Percentiles rank a stretch among this genome's conserved stretches.
Evolutionary conservation across 2,329 filamentous ascomycete genomes (phyloP).

Genomic region (Ophiostoma sp.): DNA sequence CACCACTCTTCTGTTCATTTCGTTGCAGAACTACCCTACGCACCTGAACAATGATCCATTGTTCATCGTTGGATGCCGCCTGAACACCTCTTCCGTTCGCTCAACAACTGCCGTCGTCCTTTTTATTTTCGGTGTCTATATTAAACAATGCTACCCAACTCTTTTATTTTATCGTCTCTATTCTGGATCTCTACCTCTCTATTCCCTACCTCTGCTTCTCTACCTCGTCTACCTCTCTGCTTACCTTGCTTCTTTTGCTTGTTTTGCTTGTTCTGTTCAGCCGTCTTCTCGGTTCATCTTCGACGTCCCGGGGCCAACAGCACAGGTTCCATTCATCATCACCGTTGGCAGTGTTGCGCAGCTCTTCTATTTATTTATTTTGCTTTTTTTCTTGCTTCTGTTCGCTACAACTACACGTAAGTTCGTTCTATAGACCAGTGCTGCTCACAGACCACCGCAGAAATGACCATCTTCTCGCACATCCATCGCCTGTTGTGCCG

Average conservation of each 20-base stretch:
- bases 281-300: not conserved
- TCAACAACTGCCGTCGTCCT: no score
- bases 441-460: not conserved
- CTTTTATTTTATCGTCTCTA: no score
- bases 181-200: no score
- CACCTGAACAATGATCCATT: not conserved
- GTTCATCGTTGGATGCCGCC: not conserved
- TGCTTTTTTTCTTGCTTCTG: not conserved
- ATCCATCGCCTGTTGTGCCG: not conserved
- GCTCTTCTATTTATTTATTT: not conserved
- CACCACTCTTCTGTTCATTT: no score
- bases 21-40: not conserved
- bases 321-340: not conserved
- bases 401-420: not conserved
- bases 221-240: not conserved
- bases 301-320: not conserved
- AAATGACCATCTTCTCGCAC: conserved; percentile 1
- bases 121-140: no score
- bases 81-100: not conserved
- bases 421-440: not conserved
- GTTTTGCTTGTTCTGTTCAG: not conserved
- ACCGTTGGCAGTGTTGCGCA: not conserved
- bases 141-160: no score
- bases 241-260: not conserved
- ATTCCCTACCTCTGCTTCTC: no score